phyloP scores from a whole-genome alignment of 164 flowering plant species.

The Tetrastigma voinierianum region DNA sequence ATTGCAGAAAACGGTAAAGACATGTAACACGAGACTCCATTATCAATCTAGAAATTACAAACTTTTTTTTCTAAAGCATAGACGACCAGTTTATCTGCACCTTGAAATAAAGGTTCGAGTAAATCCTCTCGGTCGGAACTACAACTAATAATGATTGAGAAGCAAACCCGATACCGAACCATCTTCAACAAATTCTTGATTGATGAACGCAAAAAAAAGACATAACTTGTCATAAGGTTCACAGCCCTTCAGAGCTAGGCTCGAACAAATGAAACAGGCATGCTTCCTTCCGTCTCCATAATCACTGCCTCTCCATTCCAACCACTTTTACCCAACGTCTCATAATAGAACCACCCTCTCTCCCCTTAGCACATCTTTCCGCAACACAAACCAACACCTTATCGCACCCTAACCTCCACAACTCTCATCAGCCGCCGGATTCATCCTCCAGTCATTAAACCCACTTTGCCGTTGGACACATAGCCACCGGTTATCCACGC shows the following conservation, averaged over 20 bases:
- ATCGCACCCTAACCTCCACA: neutral
- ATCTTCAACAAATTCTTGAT: too few relatives aligned
- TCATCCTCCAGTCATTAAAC: neutral
- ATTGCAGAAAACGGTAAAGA: too few relatives aligned
- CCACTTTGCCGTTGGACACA: neutral
- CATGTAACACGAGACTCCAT: too few relatives aligned
- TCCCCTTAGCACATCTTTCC: neutral
- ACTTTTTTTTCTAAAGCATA: too few relatives aligned
- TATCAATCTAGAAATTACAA: too few relatives aligned
- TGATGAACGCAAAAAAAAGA: neutral
- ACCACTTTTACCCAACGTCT: neutral
- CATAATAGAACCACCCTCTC: neutral
- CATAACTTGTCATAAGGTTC: neutral
- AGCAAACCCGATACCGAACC: too few relatives aligned
- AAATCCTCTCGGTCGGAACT: too few relatives aligned
- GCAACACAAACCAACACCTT: slow-evolving; percentile 1
- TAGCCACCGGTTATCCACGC: neutral
- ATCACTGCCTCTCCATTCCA: neutral
- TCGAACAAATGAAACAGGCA: slow-evolving; percentile 1
- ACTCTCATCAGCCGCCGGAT: neutral
- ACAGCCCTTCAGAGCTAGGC: neutral
- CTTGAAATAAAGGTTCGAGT: too few relatives aligned
- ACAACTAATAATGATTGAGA: too few relatives aligned
- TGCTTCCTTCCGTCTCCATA: neutral
- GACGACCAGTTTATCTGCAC: too few relatives aligned